Percentiles rank a stretch among this genome's conserved stretches.
Evolutionary conservation across 78 protist genomes (phyloP).

Genomic region (Dictyostelium purpureum): DNA sequence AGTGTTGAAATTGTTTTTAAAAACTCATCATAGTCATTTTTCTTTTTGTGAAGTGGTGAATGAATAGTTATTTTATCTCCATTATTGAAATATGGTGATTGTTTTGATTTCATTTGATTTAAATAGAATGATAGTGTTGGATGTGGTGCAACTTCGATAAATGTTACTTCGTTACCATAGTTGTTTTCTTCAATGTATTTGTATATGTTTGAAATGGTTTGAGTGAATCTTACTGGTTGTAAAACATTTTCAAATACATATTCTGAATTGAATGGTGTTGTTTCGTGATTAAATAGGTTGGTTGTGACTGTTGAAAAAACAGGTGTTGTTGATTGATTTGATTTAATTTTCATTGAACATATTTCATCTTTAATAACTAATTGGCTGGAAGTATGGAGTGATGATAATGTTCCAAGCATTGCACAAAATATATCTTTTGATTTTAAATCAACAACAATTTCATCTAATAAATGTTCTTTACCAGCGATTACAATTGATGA

Average conservation of each 20-base stretch:
- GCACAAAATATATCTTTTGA: background rate
- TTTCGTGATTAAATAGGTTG: background rate
- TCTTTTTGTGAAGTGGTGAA: conserved; percentile 15
- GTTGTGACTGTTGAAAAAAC: conserved; percentile 28
- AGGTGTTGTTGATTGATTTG: background rate
- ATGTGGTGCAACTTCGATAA: conserved; percentile 59
- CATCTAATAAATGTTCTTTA: background rate
- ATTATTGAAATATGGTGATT: too few species aligned
- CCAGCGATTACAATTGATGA: background rate
- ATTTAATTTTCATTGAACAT: too few species aligned
- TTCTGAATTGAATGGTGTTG: background rate
- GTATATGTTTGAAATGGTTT: background rate
- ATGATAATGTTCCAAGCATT: conserved; percentile 10
- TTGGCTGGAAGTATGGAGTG: conserved; percentile 52
- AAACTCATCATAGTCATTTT: background rate
- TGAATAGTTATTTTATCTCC: too few species aligned
- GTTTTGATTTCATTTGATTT: background rate
- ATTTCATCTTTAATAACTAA: background rate
- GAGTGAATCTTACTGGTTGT: background rate
- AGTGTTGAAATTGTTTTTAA: background rate
- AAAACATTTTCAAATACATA: conserved; percentile 7
- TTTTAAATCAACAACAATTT: background rate
- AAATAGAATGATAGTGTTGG: conserved; percentile 27
- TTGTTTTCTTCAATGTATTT: background rate
- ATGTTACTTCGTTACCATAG: background rate